Conservation (phyloP, 2,329 filamentous ascomycete genomes). For the Claviceps digitariae region DNA sequence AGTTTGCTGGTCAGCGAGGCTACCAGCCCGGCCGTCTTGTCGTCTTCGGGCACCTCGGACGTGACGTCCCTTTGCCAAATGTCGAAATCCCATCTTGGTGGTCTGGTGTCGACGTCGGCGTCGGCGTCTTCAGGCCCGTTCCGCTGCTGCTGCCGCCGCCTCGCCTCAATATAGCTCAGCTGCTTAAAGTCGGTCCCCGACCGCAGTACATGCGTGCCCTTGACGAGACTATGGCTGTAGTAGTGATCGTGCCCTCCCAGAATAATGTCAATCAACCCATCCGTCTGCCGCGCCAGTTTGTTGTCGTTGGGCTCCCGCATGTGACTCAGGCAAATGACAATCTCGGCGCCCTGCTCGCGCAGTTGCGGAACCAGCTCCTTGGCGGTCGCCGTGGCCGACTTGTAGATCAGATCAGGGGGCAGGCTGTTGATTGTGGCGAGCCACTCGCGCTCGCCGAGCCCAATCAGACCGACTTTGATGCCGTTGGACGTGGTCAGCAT, state of each 20-base stretch:
- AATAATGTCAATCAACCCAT: conserved; percentile 69
- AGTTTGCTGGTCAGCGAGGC: conserved; percentile 58
- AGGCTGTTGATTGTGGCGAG: conserved; percentile 78
- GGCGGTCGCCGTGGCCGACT: conserved; percentile 62
- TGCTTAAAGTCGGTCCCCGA: conserved; percentile 90
- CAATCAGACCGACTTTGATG: conserved; percentile 73
- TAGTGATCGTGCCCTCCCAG: conserved; percentile 85
- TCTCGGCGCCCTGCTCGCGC: conserved; percentile 64
- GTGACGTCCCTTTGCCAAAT: conserved; percentile 65
- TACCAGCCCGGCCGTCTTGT: conserved; percentile 46
- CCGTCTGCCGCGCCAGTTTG: conserved; percentile 63
- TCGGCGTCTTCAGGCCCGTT: conserved; percentile 25
- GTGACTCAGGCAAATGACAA: conserved; percentile 72
- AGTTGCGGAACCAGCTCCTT: conserved; percentile 61
- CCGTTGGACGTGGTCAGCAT: conserved; percentile 73
- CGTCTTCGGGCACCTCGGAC: conserved; percentile 51
- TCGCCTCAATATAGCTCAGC: conserved; percentile 72
- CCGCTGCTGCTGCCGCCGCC: conserved; percentile 24
- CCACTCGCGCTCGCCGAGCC: conserved; percentile 79
- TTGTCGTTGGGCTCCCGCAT: conserved; percentile 82
- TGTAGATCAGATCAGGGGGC: conserved; percentile 70
- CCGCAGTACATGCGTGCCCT: conserved; percentile 70
- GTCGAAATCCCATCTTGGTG: conserved; percentile 59
- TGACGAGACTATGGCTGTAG: conserved; percentile 65
- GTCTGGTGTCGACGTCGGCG: neutral